Percentiles rank a stretch among this genome's conserved stretches.
Evolutionary conservation across 352 stramenopile genomes (phyloP).

Genomic region (Peronospora tabacina): DNA sequence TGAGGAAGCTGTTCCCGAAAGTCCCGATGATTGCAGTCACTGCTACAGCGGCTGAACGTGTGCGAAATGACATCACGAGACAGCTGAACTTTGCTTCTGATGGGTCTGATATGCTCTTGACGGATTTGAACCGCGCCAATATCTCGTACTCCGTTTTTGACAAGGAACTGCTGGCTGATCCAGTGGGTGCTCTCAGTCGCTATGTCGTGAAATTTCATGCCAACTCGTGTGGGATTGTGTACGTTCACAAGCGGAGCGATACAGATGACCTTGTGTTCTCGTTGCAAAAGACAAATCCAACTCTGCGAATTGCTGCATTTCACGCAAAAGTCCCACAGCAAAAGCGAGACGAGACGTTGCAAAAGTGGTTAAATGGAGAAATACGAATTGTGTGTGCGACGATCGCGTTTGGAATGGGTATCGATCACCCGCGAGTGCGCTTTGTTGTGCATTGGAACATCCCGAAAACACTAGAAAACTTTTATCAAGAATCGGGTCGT

Average conservation of each 20-base stretch:
- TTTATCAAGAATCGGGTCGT: constrained; percentile 95
- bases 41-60: constrained; percentile 72
- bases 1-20: constrained; percentile 29
- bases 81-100: constrained; percentile 33
- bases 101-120: constrained; percentile 34
- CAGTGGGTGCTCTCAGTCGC: constrained; percentile 27
- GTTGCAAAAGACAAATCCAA: constrained; percentile 23
- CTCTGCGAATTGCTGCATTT: constrained; percentile 36
- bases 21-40: constrained; percentile 83
- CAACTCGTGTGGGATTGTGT: constrained; percentile 34
- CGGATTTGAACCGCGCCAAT: constrained; percentile 55
- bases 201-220: constrained; percentile 40
- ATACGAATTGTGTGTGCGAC: constrained; percentile 86
- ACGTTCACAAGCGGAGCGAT: constrained; percentile 50
- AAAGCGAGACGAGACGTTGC: constrained; percentile 34
- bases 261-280: constrained; percentile 37
- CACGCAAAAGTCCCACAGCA: constrained; percentile 42
- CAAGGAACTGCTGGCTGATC: constrained; percentile 42
- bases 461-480: constrained; percentile 89
- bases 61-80: constrained; percentile 52
- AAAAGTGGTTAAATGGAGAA: constrained; percentile 38
- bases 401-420: constrained; percentile 91
- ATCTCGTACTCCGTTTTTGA: constrained; percentile 49
- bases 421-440: constrained; percentile 86
- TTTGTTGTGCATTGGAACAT: constrained; percentile 88